Conservation (phyloP, 768 basidiomycete species). For the Rhodocollybia butyracea region DNA sequence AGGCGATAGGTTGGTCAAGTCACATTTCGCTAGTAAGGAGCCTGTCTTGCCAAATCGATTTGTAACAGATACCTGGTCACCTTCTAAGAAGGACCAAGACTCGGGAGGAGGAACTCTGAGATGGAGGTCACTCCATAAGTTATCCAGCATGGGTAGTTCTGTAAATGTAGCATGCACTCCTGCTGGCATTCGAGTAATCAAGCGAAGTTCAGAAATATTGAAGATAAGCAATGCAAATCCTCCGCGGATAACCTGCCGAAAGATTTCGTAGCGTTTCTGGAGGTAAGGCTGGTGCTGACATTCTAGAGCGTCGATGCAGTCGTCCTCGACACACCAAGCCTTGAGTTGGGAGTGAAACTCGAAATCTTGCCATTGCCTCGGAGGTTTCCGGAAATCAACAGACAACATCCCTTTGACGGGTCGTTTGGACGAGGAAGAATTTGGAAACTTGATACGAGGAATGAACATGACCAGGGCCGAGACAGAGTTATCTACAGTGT, state of each 20-base stretch:
- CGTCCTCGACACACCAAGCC: not conserved
- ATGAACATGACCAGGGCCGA: not conserved
- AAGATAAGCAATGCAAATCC: not conserved
- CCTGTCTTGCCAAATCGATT: no score
- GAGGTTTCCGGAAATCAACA: not conserved
- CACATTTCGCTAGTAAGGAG: no score
- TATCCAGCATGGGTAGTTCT: not conserved
- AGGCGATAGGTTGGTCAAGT: no score
- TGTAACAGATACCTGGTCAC: no score
- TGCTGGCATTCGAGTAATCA: not conserved
- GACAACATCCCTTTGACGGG: not conserved
- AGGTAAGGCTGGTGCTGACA: not conserved
- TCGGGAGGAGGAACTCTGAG: not conserved
- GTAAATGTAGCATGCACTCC: not conserved
- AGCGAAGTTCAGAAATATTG: not conserved
- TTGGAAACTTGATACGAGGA: not conserved
- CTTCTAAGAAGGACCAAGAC: not conserved
- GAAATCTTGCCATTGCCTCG: not conserved
- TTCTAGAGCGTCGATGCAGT: not conserved
- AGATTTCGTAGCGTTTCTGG: not conserved
- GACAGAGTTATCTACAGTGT: not conserved
- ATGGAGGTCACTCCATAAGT: not conserved
- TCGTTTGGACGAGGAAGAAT: not conserved
- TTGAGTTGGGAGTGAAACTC: not conserved
- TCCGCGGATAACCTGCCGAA: not conserved